phyloP scores from a whole-genome alignment of 2,329 filamentous ascomycete species.

The Pseudonectria buxi region DNA sequence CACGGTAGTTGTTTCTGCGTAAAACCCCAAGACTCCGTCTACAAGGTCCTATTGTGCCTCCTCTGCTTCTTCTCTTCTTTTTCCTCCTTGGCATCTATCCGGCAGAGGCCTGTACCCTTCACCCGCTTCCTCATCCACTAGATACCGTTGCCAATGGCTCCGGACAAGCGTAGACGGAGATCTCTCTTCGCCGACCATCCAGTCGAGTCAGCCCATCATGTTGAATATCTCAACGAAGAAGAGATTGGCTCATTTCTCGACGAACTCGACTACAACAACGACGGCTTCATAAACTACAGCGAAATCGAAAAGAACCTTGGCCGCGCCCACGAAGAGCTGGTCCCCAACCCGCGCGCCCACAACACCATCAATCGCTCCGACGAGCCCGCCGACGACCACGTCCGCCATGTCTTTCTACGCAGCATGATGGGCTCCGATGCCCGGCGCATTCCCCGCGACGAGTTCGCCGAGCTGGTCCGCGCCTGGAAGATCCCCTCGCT shows the following conservation, averaged over 20 bases:
- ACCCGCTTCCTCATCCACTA: too few relatives aligned
- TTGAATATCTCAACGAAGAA: slow-evolving; percentile 34
- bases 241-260: slow-evolving; percentile 47
- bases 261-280: slow-evolving; percentile 43
- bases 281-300: slow-evolving; percentile 45
- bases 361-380: slow-evolving; percentile 34
- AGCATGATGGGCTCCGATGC: slow-evolving; percentile 38
- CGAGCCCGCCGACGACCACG: slow-evolving; percentile 29
- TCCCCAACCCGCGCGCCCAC: slow-evolving; percentile 38
- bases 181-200: slow-evolving; percentile 20
- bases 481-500: slow-evolving; percentile 42
- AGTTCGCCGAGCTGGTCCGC: slow-evolving; percentile 39
- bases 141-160: too few relatives aligned
- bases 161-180: background rate
- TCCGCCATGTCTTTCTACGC: slow-evolving; percentile 45
- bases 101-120: too few relatives aligned
- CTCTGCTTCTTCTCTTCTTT: too few relatives aligned
- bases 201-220: slow-evolving; percentile 17
- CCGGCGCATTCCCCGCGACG: slow-evolving; percentile 36
- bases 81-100: too few relatives aligned
- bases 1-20: too few relatives aligned
- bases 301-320: slow-evolving; percentile 49
- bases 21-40: too few relatives aligned
- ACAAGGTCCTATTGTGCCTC: too few relatives aligned
- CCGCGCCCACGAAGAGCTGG: slow-evolving; percentile 43